Conservation (phyloP, 23 red algal species). For the Gracilaria domingensis region DNA sequence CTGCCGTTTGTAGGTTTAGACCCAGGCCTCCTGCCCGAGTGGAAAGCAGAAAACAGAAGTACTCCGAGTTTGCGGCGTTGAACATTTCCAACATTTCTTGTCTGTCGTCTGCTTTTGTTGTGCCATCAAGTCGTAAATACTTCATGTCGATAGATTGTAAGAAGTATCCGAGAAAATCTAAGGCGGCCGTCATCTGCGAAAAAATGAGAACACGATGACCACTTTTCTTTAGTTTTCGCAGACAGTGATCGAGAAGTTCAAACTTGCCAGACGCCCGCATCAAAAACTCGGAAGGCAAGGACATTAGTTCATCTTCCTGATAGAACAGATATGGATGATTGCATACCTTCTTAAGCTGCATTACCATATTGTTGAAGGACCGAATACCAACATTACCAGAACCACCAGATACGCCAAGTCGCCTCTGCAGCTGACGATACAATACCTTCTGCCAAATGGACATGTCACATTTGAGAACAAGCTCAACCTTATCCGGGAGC, state of each 20-base stretch:
- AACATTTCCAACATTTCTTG: slow-evolving; percentile 94
- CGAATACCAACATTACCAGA: slow-evolving; percentile 71
- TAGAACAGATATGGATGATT: slow-evolving; percentile 98
- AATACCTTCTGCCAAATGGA: slow-evolving; percentile 95
- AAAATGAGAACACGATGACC: slow-evolving; percentile 91
- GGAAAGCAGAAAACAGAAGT: slow-evolving; percentile 90
- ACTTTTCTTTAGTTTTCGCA: slow-evolving; percentile 81
- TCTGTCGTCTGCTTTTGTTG: slow-evolving; percentile 94
- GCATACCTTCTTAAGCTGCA: slow-evolving; percentile 99
- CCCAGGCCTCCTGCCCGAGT: slow-evolving; percentile 96
- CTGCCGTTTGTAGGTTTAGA: slow-evolving; percentile 92
- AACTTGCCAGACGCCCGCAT: slow-evolving; percentile 92
- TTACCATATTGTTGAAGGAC: slow-evolving; percentile 96
- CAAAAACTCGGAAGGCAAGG: slow-evolving; percentile 76
- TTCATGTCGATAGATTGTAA: slow-evolving; percentile 74
- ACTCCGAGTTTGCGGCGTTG: slow-evolving; percentile 81
- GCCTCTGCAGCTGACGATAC: slow-evolving; percentile 80
- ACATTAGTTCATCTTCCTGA: slow-evolving; percentile 84
- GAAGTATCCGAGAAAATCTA: slow-evolving; percentile 93
- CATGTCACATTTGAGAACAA: slow-evolving; percentile 87
- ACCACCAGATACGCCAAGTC: slow-evolving; percentile 70
- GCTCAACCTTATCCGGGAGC: slow-evolving; percentile 95
- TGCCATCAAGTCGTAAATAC: slow-evolving; percentile 95
- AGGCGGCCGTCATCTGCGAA: slow-evolving; percentile 88
- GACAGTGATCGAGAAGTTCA: slow-evolving; percentile 79